phyloP scores from a whole-genome alignment of 2,329 filamentous ascomycete species.

The Pestalotiopsis sp. region DNA sequence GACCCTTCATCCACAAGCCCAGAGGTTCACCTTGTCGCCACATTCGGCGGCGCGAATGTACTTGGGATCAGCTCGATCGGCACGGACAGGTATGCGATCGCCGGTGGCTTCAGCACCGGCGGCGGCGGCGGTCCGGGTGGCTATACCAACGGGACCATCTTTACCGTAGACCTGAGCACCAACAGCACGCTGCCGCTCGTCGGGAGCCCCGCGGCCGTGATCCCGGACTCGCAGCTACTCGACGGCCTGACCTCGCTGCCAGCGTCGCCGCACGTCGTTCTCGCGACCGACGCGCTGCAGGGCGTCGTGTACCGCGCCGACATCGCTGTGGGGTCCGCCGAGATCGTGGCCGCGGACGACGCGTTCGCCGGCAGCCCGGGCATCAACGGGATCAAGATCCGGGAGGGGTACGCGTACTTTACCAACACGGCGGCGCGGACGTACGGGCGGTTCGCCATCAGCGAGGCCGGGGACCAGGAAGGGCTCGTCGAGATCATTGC shows the following conservation, averaged over 20 bases:
- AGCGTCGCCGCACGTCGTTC: slow-evolving; percentile 4
- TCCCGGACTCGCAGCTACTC: slow-evolving; percentile 16
- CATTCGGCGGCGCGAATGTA: not conserved
- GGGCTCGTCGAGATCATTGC: not conserved
- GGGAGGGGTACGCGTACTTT: slow-evolving; percentile 15
- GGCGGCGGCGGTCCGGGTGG: not conserved
- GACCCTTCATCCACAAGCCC: not conserved
- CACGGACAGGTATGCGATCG: slow-evolving; percentile 2
- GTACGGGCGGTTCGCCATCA: slow-evolving; percentile 13
- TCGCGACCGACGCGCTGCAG: slow-evolving; percentile 15
- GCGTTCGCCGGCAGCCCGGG: slow-evolving; percentile 12
- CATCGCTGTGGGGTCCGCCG: slow-evolving; percentile 5
- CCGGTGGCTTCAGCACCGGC: slow-evolving; percentile 12
- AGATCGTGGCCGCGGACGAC: not conserved
- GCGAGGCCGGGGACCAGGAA: not conserved
- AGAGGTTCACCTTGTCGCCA: not conserved
- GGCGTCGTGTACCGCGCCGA: slow-evolving; percentile 16
- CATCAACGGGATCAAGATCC: slow-evolving; percentile 17
- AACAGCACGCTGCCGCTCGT: slow-evolving; percentile 8
- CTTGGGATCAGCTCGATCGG: not conserved
- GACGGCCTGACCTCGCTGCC: slow-evolving; percentile 16
- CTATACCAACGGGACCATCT: slow-evolving; percentile 18
- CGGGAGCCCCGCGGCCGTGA: not conserved
- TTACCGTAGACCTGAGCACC: slow-evolving; percentile 15
- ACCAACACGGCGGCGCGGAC: slow-evolving; percentile 11